Conservation (phyloP, 208 protist species). For the Wallacemonas rigidus region DNA sequence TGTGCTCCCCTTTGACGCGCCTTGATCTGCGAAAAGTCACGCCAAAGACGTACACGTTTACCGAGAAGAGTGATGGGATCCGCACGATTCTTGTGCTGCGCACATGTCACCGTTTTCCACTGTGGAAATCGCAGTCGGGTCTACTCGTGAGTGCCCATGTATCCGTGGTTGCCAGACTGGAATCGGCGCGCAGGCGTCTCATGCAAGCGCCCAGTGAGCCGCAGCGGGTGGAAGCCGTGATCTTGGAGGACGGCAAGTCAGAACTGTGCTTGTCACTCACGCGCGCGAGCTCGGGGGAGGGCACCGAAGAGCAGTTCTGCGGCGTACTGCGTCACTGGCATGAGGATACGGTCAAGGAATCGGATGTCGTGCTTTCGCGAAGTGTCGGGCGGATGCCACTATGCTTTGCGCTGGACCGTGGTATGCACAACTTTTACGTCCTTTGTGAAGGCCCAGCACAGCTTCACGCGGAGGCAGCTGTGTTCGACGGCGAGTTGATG, state of each 20-base stretch:
- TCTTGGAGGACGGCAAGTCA: not conserved
- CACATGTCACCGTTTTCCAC: constrained; percentile 34
- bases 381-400: constrained; percentile 19
- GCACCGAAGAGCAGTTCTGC: too few species aligned
- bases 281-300: not conserved
- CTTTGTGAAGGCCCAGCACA: constrained; percentile 35
- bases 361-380: not conserved
- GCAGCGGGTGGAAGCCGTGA: not conserved
- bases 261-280: not conserved
- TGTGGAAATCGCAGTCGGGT: constrained; percentile 24
- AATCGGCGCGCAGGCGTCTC: not conserved
- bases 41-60: constrained; percentile 51
- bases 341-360: not conserved
- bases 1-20: constrained; percentile 75
- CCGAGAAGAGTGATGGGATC: constrained; percentile 84
- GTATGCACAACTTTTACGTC: constrained; percentile 55
- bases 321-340: too few species aligned
- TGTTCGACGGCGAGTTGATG: constrained; percentile 75
- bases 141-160: not conserved
- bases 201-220: not conserved
- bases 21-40: constrained; percentile 32
- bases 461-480: constrained; percentile 29
- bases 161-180: not conserved
- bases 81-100: constrained; percentile 56
- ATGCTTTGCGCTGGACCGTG: constrained; percentile 55